Base-by-base conservation (phyloP, 2,329 filamentous ascomycete genomes). In the Exophiala lecanii-corni region DNA sequence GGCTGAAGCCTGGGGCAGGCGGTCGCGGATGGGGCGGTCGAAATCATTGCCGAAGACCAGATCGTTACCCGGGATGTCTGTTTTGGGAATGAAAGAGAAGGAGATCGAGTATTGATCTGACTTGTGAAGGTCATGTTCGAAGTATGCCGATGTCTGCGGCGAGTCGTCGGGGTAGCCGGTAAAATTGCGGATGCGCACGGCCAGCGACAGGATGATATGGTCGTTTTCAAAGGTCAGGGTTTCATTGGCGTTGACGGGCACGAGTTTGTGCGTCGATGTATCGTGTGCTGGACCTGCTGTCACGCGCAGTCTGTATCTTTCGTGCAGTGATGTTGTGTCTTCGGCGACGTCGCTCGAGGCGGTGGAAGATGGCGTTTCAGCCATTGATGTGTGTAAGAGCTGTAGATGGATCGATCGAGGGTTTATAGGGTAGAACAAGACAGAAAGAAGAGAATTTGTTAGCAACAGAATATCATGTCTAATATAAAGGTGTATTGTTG, bases 1-100 rank as follows among this genome's bases (percentile, higher is more conserved):
- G 83, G 59, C 79, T 80, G 65, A 95, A 94, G 0, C 91, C 89
- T 0, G 87, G 86, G 92, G 91, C 2, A 98, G 72, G 12, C 82
- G 78, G 60, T 95, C 84, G 20, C 88, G 79, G 55, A 98, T 92
- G 0, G 92, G 87, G 38, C 85, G 79, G 59, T 95, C 89, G 61
- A 97, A 96, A 70, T 96, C 89, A 63, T 97, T 97, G 31, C 91
- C 92, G 57, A 95, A 95, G 41, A 96, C 81, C 2, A 98, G 72
- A 50, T 94, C 81, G 18, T 77, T 65, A 33, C 79, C 88, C 2
- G 73, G 72, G 43, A 94, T 80, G 25, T 65, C 65, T 20, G 68
- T 57, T 56, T 85, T 86, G n/a, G 84, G 86, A 0, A 76, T 80
- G 63, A 96, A 86, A 34, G 78, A 76, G 60, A 95, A 83, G 21